Conservation (phyloP, 192 early-diverging fungal genomes). For the Gonapodya prolifera region DNA sequence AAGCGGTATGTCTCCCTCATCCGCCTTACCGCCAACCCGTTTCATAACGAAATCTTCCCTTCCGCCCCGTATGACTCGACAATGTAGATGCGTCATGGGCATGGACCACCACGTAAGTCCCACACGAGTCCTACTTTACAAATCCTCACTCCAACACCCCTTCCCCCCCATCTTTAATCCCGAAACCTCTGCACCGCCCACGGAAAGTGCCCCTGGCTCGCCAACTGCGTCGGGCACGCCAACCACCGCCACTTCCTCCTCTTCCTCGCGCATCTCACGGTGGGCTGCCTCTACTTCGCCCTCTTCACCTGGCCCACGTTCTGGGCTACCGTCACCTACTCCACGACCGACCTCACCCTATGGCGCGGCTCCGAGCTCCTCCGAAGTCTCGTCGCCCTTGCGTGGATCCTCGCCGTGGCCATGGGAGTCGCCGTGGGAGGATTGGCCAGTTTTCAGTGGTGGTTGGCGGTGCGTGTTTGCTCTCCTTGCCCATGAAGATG, state of each 20-base stretch:
- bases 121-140: background rate
- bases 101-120: constrained; percentile 6
- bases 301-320: background rate
- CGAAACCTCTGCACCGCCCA: background rate
- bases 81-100: background rate
- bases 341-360: background rate
- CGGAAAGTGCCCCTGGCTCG: constrained; percentile 2
- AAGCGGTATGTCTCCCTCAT: background rate
- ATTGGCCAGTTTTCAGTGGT: background rate
- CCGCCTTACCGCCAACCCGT: background rate
- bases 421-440: background rate
- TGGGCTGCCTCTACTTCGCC: background rate
- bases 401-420: background rate
- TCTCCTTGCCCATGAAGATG: too few species aligned
- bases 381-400: background rate
- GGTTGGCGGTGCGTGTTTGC: background rate
- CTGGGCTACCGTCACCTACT: background rate
- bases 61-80: background rate
- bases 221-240: constrained; percentile 6
- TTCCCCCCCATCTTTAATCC: background rate
- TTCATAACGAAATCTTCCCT: background rate
- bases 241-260: constrained; percentile 6
- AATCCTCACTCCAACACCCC: background rate
- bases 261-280: background rate
- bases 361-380: background rate